phyloP scores from a whole-genome alignment of 2,329 filamentous ascomycete species.

The Fusarium cyanostomum region DNA sequence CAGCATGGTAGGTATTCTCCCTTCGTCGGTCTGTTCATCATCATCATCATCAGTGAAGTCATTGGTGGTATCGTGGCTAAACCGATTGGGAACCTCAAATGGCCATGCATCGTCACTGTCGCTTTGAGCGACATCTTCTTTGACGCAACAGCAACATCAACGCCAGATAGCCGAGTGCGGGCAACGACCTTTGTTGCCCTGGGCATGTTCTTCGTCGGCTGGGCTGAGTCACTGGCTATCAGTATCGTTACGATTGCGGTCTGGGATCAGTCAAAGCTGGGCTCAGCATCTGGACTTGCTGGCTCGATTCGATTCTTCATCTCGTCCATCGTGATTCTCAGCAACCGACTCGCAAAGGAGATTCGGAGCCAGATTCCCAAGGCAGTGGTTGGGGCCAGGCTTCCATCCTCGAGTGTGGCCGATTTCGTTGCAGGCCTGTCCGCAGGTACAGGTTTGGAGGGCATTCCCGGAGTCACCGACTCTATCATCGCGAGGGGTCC shows the following conservation, averaged over 20 bases:
- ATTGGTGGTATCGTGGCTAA: slow-evolving; percentile 40
- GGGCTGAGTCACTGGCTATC: slow-evolving; percentile 48
- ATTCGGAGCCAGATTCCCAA: slow-evolving; percentile 45
- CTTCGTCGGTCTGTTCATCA: slow-evolving; percentile 44
- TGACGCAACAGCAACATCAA: slow-evolving; percentile 43
- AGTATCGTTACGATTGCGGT: slow-evolving; percentile 48
- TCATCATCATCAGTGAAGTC: slow-evolving; percentile 42
- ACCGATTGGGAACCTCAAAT: slow-evolving; percentile 46
- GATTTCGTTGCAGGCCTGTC: slow-evolving; percentile 48
- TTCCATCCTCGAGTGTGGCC: slow-evolving; percentile 48
- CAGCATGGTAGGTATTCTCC: slow-evolving; percentile 43
- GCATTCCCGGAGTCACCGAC: slow-evolving; percentile 45
- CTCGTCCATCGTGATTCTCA: slow-evolving; percentile 47
- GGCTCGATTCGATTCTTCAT: slow-evolving; percentile 51
- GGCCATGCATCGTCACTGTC: slow-evolving; percentile 45
- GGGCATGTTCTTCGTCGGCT: slow-evolving; percentile 50
- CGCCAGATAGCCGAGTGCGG: slow-evolving; percentile 39
- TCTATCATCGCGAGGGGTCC: slow-evolving; percentile 43
- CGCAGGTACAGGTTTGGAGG: slow-evolving; percentile 40
- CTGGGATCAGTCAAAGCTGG: slow-evolving; percentile 49
- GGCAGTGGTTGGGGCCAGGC: slow-evolving; percentile 49
- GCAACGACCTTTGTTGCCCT: slow-evolving; percentile 44
- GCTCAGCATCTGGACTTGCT: slow-evolving; percentile 48
- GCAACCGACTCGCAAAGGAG: slow-evolving; percentile 45
- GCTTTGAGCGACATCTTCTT: slow-evolving; percentile 45